These are phyloP conservation scores for Rhipidocladum racemiflorum DNA, from an alignment of 176 grass and related monocot genomes.

Conservation along the genomic window DNA sequence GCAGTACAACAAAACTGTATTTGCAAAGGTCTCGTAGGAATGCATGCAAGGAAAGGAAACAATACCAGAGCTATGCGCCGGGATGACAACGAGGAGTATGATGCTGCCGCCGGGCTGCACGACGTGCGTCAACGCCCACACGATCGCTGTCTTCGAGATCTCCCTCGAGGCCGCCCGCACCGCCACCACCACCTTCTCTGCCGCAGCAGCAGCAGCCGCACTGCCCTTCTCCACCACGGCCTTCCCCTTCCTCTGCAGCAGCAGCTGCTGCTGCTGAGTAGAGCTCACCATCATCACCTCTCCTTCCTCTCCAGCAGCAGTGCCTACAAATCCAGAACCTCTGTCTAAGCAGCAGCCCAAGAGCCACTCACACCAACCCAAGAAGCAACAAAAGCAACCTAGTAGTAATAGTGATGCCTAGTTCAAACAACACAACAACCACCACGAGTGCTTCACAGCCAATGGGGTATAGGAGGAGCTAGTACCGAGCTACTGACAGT, in stretches of 20 bases:
- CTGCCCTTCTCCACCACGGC: conserved; percentile 48
- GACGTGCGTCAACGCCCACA: conserved; percentile 92
- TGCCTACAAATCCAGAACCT: conserved; percentile 45
- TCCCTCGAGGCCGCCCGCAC: conserved; percentile 72
- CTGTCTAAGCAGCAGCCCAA: conserved; percentile 16
- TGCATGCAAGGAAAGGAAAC: conserved; percentile 20
- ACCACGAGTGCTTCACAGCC: conserved; percentile 37
- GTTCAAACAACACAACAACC: conserved; percentile 54
- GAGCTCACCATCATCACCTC: conserved; percentile 37
- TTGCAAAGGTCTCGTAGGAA: conserved; percentile 7
- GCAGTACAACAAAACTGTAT: neutral
- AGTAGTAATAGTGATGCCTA: conserved; percentile 22
- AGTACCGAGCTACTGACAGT: conserved; percentile 41
- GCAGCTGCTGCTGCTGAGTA: conserved; percentile 49
- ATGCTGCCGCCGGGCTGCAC: conserved; percentile 88
- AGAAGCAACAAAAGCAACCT: conserved; percentile 27
- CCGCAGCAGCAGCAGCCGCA: neutral
- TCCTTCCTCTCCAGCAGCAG: conserved; percentile 3
- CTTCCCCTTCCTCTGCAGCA: conserved; percentile 74
- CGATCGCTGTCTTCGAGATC: conserved; percentile 85
- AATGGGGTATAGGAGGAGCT: conserved; percentile 24
- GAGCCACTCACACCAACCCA: conserved; percentile 16
- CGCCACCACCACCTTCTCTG: conserved; percentile 86
- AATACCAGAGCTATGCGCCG: conserved; percentile 76
- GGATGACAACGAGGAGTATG: conserved; percentile 75